Conservation (phyloP, 2,329 filamentous ascomycete species). For the Zopfia rhizophila region DNA sequence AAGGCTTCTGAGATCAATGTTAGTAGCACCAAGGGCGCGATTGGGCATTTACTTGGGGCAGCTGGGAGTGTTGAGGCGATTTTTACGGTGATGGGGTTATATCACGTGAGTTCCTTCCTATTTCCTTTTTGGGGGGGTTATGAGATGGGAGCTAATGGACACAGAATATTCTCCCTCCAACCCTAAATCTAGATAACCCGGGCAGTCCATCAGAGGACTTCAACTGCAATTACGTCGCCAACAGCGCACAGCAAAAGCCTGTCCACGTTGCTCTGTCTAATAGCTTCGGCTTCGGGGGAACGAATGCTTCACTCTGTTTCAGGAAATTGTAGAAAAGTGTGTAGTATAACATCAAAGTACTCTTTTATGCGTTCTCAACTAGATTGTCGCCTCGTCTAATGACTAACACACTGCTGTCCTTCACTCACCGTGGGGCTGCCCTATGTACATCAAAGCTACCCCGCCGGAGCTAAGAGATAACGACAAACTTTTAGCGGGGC, state of each 20-base stretch:
- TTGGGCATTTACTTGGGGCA: constrained; percentile 91
- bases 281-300: constrained; percentile 97
- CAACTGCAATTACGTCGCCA: constrained; percentile 86
- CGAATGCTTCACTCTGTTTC: constrained; percentile 91
- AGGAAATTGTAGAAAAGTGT: constrained; percentile 53
- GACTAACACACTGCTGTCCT: not conserved
- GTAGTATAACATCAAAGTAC: constrained; percentile 7
- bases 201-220: constrained; percentile 69
- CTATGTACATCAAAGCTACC: too few relatives aligned
- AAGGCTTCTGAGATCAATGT: constrained; percentile 76
- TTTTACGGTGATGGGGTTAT: constrained; percentile 81
- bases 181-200: constrained; percentile 79
- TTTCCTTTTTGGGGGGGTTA: not conserved
- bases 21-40: constrained; percentile 92
- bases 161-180: constrained; percentile 84
- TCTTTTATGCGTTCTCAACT: not conserved
- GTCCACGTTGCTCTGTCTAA: constrained; percentile 86
- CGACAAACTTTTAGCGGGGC: constrained; percentile 18
- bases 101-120: constrained; percentile 69
- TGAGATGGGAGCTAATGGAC: constrained; percentile 21
- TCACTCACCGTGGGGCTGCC: too few relatives aligned
- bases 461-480: constrained; percentile 21
- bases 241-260: constrained; percentile 73
- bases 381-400: too few relatives aligned
- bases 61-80: constrained; percentile 91